Percentiles rank a stretch among this genome's conserved stretches.
phyloP scores from a whole-genome alignment of 2,329 filamentous ascomycete genomes.

The Chrysoporthe cubensis region DNA sequence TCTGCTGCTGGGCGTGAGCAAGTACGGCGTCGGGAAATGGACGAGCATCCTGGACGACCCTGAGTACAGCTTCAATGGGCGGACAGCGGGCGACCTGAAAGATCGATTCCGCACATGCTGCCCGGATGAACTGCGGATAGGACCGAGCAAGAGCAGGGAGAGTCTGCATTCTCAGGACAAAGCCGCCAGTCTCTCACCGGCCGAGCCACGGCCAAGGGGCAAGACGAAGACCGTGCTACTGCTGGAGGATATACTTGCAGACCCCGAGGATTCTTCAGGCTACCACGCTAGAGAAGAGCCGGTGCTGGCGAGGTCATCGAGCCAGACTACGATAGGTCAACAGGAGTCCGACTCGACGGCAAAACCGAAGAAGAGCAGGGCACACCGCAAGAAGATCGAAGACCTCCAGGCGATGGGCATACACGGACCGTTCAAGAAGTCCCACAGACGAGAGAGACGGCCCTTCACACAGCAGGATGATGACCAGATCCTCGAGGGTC shows the following conservation, averaged over 20 bases:
- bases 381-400: constrained; percentile 49
- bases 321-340: constrained; percentile 25
- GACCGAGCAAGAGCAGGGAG: constrained; percentile 36
- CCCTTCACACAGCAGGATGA: constrained; percentile 68
- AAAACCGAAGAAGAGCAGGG: constrained; percentile 45
- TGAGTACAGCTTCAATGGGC: constrained; percentile 63
- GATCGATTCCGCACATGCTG: constrained; percentile 70
- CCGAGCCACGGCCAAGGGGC: constrained; percentile 33
- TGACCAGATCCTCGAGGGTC: constrained; percentile 62
- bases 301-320: constrained; percentile 13
- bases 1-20: constrained; percentile 62
- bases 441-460: constrained; percentile 61
- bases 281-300: constrained; percentile 18
- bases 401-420: constrained; percentile 59
- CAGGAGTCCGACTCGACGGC: constrained; percentile 39
- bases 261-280: constrained; percentile 43
- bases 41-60: constrained; percentile 65
- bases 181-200: constrained; percentile 12
- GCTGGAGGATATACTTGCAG: constrained; percentile 61
- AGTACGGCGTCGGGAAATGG: constrained; percentile 68
- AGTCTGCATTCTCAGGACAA: constrained; percentile 24
- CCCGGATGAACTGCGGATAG: constrained; percentile 60
- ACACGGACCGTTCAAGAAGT: constrained; percentile 64
- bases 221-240: constrained; percentile 54
- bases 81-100: constrained; percentile 66